Evolutionary conservation across 2,329 filamentous ascomycete species (phyloP), one percentile per base, ranked within the genome.

Genomic region (Metarhizium brunneum): DNA sequence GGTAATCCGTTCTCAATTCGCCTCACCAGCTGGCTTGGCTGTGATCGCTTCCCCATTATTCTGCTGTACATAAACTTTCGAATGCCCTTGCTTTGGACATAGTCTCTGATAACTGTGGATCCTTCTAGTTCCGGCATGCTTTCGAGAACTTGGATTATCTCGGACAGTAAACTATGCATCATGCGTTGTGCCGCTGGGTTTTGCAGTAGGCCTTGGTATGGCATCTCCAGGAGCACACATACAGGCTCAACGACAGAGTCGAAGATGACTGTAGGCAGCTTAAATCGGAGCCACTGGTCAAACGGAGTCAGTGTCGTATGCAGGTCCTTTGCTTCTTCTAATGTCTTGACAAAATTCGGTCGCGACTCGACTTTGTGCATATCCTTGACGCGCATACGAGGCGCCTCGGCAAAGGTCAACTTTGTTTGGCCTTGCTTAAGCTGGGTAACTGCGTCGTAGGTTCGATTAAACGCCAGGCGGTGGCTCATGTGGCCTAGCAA

Each of bases 231-330:
- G 8, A 95, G 74, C 2, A 88, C 86, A 4, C 90, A 92, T 5
- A 96, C 75, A 0, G 92, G 86, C 60, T 96, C 92, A 54, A 95
- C 82, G 32, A 94, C 78, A 50, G 85, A 82, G 58, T 86, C 85
- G 62, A 92, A 82, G 2, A 89, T 84, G 42, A 96, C 76, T 50
- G 85, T 86, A 50, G 92, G 87, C 3, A 97, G 79, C 69, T 96
- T 94, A 62, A 82, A 76, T 58, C 82, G 79, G 7, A 94, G 72
- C 60, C 94, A 84, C 6, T 64, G 55, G 49, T 71, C 68, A 54
- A 65, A 70, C 13, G 58, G 50, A 16, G 58, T 62, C 3, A 63
- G 49, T 14, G 56, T 59, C 14, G 61, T 60, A 10, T 60, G 56
- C 5, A 71, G 62, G 13, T 62, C 54, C 16, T 60, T 58, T 29